Evolutionary conservation across 1,139 yeast genomes (phyloP), one percentile per base, ranked within the genome.

Genomic region (Blastobotrys elegans): DNA sequence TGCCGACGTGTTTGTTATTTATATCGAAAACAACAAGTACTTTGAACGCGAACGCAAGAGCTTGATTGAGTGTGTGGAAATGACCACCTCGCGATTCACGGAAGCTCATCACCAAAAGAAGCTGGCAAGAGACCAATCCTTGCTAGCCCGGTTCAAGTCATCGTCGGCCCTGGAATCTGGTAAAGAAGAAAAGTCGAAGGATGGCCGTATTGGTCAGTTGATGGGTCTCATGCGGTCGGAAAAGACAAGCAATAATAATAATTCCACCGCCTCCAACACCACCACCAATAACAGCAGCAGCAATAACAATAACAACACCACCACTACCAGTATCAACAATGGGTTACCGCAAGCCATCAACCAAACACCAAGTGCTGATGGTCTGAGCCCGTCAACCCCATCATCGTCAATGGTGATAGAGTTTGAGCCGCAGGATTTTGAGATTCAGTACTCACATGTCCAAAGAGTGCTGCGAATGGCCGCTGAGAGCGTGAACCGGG

Each of bases 401-500:
- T 20, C 37, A 2, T 22, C 37, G 18, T 8, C 30, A 32, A 13
- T 5, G 2, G 53, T 41, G 26, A 43, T 22, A 14, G 54, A 50
- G 7, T 47, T 39, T 20, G 56, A 54, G 32, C 48, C 48, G 5
- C 50, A 40, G 17, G 51, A 47, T 40, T 56, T 47, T 31, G 54
- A 52, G 16, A 46, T 56, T 26, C 51, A 47, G 30, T 40, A 51
- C 22, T 61, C 68, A 14, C 69, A 73, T 34, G 81, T 86, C 2
- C 92, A 87, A 56, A 70, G 74, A 1, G 75, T 87, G 50, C 69
- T 89, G 38, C 81, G 81, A 55, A 77, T 87, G 27, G 76, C 84
- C 3, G 86, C 89, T 27, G 97, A 90, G 65, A 76, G 92, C 1
- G 72, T 88, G 5, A 84, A 95, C 2, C 73, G 97, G 59, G 73